Evolutionary conservation across 768 basidiomycete genomes (phyloP).

Genomic region (Leucogyrophana mollusca): DNA sequence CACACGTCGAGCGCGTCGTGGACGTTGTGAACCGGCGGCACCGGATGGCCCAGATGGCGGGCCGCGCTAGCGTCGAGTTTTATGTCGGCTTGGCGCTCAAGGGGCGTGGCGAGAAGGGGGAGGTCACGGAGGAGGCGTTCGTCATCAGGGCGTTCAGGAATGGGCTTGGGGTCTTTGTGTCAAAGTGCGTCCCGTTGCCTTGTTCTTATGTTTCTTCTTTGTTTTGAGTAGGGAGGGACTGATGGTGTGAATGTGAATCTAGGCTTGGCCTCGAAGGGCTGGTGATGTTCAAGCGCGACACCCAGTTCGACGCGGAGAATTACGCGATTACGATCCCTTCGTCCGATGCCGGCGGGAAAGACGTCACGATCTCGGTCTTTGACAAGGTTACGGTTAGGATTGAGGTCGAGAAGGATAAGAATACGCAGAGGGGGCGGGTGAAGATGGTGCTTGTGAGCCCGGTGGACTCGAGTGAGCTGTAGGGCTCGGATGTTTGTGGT

Average conservation of each 20-base stretch:
- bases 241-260: neutral
- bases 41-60: constrained; percentile 96
- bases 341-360: constrained; percentile 25
- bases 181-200: constrained; percentile 59
- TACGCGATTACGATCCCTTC: constrained; percentile 77
- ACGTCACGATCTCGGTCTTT: constrained; percentile 79
- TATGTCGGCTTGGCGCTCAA: constrained; percentile 94
- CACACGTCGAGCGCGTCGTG: constrained; percentile 82
- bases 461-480: constrained; percentile 51
- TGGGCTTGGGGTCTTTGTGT: constrained; percentile 95
- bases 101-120: constrained; percentile 45
- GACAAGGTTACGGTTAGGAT: constrained; percentile 92
- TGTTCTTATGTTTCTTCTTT: neutral
- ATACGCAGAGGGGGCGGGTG: constrained; percentile 87
- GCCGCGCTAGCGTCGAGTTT: constrained; percentile 95
- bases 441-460: constrained; percentile 78
- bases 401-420: constrained; percentile 90
- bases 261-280: constrained; percentile 94
- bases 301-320: constrained; percentile 87
- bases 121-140: constrained; percentile 79
- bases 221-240: neutral
- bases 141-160: constrained; percentile 95
- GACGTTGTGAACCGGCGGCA: constrained; percentile 89
- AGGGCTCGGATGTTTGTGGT: too few relatives aligned
- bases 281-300: constrained; percentile 90